Evolutionary conservation across 2,329 filamentous ascomycete genomes (phyloP).

Genomic region (Mollisiaceae sp.): DNA sequence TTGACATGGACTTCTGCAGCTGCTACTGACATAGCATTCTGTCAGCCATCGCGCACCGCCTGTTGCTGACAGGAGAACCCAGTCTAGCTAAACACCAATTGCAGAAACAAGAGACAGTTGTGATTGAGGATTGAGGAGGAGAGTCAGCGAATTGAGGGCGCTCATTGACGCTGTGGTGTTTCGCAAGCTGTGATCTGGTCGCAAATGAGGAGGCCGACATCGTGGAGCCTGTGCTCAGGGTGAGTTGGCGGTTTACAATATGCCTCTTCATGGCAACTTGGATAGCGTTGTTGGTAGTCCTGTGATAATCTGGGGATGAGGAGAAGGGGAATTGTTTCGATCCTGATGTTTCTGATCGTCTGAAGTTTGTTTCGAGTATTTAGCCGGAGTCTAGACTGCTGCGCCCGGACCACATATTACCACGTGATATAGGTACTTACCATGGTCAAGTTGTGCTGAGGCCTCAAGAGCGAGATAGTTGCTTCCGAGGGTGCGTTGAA

Average conservation of each 20-base stretch:
- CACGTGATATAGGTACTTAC: neutral
- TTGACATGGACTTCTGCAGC: neutral
- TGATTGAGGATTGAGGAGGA: neutral
- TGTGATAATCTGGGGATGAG: neutral
- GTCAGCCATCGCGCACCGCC: neutral
- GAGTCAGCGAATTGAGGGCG: neutral
- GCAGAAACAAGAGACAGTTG: neutral
- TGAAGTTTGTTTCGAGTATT: slow-evolving; percentile 4
- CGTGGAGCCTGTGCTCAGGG: neutral
- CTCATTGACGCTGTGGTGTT: neutral
- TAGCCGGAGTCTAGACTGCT: neutral
- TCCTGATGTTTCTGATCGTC: slow-evolving; percentile 4
- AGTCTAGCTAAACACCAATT: neutral
- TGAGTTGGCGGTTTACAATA: neutral
- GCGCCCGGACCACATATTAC: neutral
- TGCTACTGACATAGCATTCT: neutral
- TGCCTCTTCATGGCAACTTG: neutral
- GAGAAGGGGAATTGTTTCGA: slow-evolving; percentile 2
- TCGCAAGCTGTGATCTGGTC: neutral
- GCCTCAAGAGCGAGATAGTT: neutral
- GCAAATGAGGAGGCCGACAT: neutral
- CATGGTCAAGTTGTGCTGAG: neutral
- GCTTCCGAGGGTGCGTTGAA: too few species aligned
- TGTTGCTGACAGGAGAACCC: neutral
- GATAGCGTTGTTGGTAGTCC: neutral